Evolutionary conservation across 495 filamentous ascomycete species (phyloP), one percentile per base, ranked within the genome.

Genomic region (Cairneyella variabilis): DNA sequence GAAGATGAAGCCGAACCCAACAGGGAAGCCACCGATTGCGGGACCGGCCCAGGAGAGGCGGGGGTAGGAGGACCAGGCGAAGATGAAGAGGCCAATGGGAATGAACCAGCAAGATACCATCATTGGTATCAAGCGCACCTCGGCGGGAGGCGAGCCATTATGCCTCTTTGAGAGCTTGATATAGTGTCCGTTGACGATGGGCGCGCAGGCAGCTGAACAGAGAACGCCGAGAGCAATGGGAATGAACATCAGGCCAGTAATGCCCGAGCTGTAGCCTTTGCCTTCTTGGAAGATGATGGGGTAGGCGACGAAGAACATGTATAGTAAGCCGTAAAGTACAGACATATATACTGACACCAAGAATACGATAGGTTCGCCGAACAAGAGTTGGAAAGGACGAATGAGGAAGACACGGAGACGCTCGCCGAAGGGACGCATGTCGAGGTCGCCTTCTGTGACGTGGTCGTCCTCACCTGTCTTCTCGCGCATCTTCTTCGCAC

Each of bases 1-100:
- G 70, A 91, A 90, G 63, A 91, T 89, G 65, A 93, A 90, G 21
- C 88, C 88, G 64, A 91, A 91, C 6, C 88, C 89, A 48, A 91
- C 79, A 7, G 87, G 85, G 59, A 84, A 83, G 30, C 88, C 88
- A 21, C 82, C 88, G 11, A 93, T 72, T 2, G 75, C 73, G 2
- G 88, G 86, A 0, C 86, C 89, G 42, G 83, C 73, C 88, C 87
- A 91, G 59, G 68, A 75, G 2, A 91, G 59, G 0, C 49, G 49
- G 4, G 78, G 73, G 65, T 86, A 91, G 0, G 84, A 88, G 2
- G 85, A 80, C 89, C 89, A 91, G 28, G 86, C 89, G 67, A 92
- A 92, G 65, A 91, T 88, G 68, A 92, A 91, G 20, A 64, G 51
- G 11, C 61, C 61, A 28, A 64, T 64, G 8, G 61, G 61, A n/a